Evolutionary conservation across 306 rosid genomes (phyloP).

Genomic region (Astragalus glycyphyllos): DNA sequence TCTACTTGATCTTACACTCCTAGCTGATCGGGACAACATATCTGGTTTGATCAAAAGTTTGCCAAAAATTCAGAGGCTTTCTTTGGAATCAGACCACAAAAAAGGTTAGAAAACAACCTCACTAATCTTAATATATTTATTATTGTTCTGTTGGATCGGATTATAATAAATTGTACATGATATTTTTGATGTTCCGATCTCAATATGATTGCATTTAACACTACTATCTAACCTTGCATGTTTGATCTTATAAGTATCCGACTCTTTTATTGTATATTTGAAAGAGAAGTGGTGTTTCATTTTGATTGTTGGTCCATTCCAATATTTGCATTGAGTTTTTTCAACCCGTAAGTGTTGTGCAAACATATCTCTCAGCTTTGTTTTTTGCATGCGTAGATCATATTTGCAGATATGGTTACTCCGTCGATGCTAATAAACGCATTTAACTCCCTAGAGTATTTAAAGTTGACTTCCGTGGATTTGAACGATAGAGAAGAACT

Average conservation of each 20-base stretch:
- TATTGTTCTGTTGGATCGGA: background rate
- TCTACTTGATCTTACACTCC: conserved; percentile 5
- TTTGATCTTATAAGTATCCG: too few species aligned
- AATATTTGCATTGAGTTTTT: too few species aligned
- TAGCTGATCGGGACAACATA: background rate
- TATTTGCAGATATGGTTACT: background rate
- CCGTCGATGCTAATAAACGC: background rate
- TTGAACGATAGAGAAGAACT: too few species aligned
- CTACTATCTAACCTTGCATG: too few species aligned
- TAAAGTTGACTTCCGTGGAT: background rate
- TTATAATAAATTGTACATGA: too few species aligned
- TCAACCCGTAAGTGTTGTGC: too few species aligned
- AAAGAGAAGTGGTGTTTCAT: too few species aligned
- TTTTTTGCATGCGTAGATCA: conserved; percentile 17
- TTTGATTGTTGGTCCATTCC: too few species aligned
- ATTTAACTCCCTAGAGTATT: background rate
- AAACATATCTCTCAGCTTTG: background rate
- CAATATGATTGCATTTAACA: too few species aligned
- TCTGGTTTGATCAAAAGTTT: conserved; percentile 11
- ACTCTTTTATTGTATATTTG: too few species aligned
- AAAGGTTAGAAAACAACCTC: conserved; percentile 16
- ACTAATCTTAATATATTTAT: background rate
- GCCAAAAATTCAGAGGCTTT: background rate
- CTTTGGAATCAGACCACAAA: background rate
- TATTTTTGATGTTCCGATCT: too few species aligned